Percentiles rank a stretch among this genome's conserved stretches.
These are phyloP conservation scores for Arctium lappa DNA, from an alignment of 129 eudicot genomes.

Conservation along the genomic window DNA sequence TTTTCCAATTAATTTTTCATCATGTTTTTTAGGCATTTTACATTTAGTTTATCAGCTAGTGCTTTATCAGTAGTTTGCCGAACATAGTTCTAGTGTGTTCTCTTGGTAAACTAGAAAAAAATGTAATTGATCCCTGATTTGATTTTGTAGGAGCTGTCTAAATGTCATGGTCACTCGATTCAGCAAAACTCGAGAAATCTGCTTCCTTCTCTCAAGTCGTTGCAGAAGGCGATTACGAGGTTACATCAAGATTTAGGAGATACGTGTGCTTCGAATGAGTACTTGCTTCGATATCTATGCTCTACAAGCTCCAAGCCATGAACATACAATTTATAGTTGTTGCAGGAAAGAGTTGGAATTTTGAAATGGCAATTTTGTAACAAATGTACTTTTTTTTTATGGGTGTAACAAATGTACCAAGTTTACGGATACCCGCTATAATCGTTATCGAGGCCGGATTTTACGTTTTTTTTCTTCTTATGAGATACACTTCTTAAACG, in stretches of 20 bases:
- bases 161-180: slow-evolving; percentile 74
- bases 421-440: slow-evolving; percentile 13
- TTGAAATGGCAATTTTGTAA: slow-evolving; percentile 26
- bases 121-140: background rate
- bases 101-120: background rate
- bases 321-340: background rate
- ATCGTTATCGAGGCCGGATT: background rate
- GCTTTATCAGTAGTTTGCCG: background rate
- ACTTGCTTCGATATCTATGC: slow-evolving; percentile 79
- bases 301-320: slow-evolving; percentile 55
- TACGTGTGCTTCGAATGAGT: slow-evolving; percentile 87
- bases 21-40: no score
- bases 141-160: slow-evolving; percentile 69
- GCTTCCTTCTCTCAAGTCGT: slow-evolving; percentile 85
- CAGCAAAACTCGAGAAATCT: slow-evolving; percentile 75
- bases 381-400: background rate
- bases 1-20: background rate
- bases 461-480: background rate
- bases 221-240: slow-evolving; percentile 83
- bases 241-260: slow-evolving; percentile 93
- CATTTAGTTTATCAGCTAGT: no score
- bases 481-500: background rate
- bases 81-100: background rate
- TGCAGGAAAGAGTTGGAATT: background rate
- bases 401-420: slow-evolving; percentile 12